Evolutionary conservation across 2,329 filamentous ascomycete genomes (phyloP).

Genomic region (Metarhizium rileyi): DNA sequence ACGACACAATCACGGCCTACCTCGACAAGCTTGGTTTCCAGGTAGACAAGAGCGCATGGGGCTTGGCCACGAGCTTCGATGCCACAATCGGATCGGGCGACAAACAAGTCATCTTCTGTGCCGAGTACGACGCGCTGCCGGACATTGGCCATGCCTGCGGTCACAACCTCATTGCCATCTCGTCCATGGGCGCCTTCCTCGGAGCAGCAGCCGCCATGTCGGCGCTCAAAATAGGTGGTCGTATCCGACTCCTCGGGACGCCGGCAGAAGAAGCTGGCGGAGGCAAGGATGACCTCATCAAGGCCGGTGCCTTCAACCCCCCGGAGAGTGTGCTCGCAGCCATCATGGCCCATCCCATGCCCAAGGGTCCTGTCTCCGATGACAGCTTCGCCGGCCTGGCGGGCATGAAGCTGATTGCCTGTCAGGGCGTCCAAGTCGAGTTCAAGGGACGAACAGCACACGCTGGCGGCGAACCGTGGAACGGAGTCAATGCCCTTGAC

Average conservation of each 20-base stretch:
- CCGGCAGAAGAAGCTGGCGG: slow-evolving; percentile 34
- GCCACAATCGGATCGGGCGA: slow-evolving; percentile 32
- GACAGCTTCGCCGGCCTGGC: slow-evolving; percentile 11
- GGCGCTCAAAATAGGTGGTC: slow-evolving; percentile 19
- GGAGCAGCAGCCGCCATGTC: slow-evolving; percentile 24
- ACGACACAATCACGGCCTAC: slow-evolving; percentile 36
- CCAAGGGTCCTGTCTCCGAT: slow-evolving; percentile 1
- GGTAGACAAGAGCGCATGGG: slow-evolving; percentile 39
- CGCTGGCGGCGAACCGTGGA: slow-evolving; percentile 37
- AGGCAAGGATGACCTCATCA: slow-evolving; percentile 25
- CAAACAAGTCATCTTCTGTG: slow-evolving; percentile 30
- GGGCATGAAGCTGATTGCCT: slow-evolving; percentile 18
- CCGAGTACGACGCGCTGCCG: slow-evolving; percentile 27
- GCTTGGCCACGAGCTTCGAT: slow-evolving; percentile 41
- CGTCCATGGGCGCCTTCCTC: slow-evolving; percentile 30
- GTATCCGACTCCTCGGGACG: slow-evolving; percentile 30
- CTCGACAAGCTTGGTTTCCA: slow-evolving; percentile 33
- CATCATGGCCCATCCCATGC: slow-evolving; percentile 13
- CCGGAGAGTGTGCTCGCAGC: slow-evolving; percentile 1
- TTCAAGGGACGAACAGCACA: slow-evolving; percentile 36
- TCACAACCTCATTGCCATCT: slow-evolving; percentile 35
- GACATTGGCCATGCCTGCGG: slow-evolving; percentile 36
- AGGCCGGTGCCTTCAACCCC: slow-evolving; percentile 18
- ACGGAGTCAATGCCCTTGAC: slow-evolving; percentile 41
- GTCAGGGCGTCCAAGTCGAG: slow-evolving; percentile 10